Evolutionary conservation across 1,284 basidiomycete genomes (phyloP).

Genomic region (Tilletia indica): DNA sequence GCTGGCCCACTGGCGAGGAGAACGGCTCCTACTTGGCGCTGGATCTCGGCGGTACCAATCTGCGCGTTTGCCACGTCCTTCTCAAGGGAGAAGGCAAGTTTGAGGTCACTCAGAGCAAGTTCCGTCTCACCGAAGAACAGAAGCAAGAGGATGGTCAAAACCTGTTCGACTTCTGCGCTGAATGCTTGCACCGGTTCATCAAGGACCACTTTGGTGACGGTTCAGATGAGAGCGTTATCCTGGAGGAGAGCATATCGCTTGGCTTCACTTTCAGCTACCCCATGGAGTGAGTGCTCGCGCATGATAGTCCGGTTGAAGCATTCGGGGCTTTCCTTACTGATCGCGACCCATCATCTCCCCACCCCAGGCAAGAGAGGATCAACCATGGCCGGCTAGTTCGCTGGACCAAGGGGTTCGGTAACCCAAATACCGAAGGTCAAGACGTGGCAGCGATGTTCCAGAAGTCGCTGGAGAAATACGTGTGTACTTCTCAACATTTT

Average conservation of each 20-base stretch:
- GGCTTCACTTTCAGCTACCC: constrained; percentile 78
- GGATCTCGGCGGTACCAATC: constrained; percentile 89
- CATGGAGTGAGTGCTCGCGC: constrained; percentile 22
- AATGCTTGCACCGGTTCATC: constrained; percentile 87
- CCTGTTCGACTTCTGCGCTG: constrained; percentile 94
- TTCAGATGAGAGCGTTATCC: constrained; percentile 62
- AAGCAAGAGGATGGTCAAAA: constrained; percentile 95
- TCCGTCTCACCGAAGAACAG: constrained; percentile 93
- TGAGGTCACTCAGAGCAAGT: constrained; percentile 96
- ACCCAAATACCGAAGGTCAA: constrained; percentile 82
- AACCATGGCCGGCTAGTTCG: constrained; percentile 93
- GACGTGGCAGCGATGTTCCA: constrained; percentile 93
- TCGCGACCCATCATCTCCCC: constrained; percentile 20
- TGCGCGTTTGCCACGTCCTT: constrained; percentile 93
- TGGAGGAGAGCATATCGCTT: constrained; percentile 74
- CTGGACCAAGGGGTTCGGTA: constrained; percentile 98
- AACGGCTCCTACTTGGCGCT: constrained; percentile 86
- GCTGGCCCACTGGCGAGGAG: constrained; percentile 89
- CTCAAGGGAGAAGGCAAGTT: constrained; percentile 90
- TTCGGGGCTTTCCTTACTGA: neutral
- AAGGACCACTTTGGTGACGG: constrained; percentile 69
- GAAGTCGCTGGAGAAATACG: constrained; percentile 70
- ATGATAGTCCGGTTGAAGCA: too few relatives aligned
- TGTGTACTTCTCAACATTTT: neutral
- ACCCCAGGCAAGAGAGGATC: constrained; percentile 72